Evolutionary conservation across 106 monocot genomes (phyloP), one percentile per base, ranked within the genome.

Genomic region (Posidonia australis): DNA sequence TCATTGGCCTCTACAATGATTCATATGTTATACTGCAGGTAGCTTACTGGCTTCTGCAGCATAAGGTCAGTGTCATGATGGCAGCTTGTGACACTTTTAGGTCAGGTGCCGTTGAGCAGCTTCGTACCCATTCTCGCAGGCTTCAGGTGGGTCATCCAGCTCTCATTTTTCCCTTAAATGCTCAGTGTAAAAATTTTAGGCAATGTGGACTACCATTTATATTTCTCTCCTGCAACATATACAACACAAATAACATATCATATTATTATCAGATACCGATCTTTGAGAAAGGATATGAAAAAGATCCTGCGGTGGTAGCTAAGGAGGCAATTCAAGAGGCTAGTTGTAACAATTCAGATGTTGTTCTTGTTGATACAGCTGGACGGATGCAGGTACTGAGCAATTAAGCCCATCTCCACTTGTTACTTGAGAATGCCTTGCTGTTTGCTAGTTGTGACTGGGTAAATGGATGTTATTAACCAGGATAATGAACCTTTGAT

Each of bases 31-130:
- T 43, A 10, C 18, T 59, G 32, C 77, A 96, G 96, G 96, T 90
- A 64, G 90, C 96, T 25, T 96, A 96, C 68, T 96, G 96, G 96
- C 96, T 96, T 72, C 70, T 78, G 49, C 96, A 96, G 77, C 96
- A 96, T 46, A 67, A 90, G 25, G 59, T 90, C 22, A 96, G 74
- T 75, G 96, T 96, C 21, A 90, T 80, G 84, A 65, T 96, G 66
- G 90, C 96, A 67, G 96, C 96, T 31, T 96, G 96, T 70, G 96
- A 96, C 71, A 96, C 96, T 25, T 96, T 96, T 52, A 81, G 96
- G 58, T 96, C 96, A 56, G 96, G 96, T 74, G 96, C 96, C 74
- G 96, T 96, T 64, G 96, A 96, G 72, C 96, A 96, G 76, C 87
- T 96, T 10, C 75, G 96, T 17, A 96, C 96, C 28, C 96, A 96